phyloP scores from a whole-genome alignment of 2,329 filamentous ascomycete species.

The Delphinella strobiligena region DNA sequence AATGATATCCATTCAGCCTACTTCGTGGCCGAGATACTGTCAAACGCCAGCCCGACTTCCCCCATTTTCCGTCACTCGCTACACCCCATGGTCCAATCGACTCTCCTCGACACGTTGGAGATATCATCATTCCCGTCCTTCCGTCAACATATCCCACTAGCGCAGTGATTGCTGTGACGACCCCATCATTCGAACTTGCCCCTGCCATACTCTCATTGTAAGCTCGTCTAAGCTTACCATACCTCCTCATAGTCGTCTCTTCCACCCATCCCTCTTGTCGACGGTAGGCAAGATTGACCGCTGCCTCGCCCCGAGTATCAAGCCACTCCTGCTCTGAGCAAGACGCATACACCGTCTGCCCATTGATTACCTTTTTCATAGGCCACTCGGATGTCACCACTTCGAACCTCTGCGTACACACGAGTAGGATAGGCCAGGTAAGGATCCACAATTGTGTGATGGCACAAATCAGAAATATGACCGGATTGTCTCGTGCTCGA shows the following conservation, averaged over 20 bases:
- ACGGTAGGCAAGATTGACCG: not conserved
- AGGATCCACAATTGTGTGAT: not conserved
- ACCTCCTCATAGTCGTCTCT: not conserved
- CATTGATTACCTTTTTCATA: not conserved
- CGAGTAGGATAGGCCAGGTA: not conserved
- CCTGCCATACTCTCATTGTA: not conserved
- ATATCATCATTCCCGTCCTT: not conserved
- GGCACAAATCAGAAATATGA: not conserved
- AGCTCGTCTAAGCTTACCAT: not conserved
- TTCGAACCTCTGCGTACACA: not conserved
- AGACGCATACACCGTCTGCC: not conserved
- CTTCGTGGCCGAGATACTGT: too few species aligned
- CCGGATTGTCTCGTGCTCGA: not conserved
- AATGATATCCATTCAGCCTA: too few species aligned
- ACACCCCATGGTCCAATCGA: not conserved
- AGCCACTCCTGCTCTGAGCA: not conserved
- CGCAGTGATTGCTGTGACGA: not conserved
- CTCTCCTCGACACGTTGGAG: not conserved
- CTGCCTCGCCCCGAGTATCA: not conserved
- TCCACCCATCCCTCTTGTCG: not conserved
- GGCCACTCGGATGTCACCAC: not conserved
- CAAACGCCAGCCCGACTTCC: too few species aligned
- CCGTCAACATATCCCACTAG: not conserved
- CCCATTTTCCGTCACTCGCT: too few species aligned
- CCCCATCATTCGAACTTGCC: not conserved